Percentiles rank a stretch among this genome's conserved stretches.
Conservation (phyloP, 2,329 filamentous ascomycete species). For the Penicillium freii region DNA sequence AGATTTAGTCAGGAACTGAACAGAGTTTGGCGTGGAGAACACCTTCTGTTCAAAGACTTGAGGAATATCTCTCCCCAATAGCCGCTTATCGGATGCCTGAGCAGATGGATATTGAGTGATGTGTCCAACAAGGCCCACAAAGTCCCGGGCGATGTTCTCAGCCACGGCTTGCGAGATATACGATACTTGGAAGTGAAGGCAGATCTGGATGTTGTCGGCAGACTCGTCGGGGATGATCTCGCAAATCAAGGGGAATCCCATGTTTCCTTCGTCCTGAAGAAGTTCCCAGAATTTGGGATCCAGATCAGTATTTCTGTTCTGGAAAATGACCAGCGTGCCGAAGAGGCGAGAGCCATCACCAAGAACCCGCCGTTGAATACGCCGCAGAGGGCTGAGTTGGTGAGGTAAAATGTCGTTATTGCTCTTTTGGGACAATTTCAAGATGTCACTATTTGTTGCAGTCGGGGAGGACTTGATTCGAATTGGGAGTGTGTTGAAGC, state of each 20-base stretch:
- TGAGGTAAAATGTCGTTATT: slow-evolving; percentile 64
- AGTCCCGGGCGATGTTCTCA: slow-evolving; percentile 28
- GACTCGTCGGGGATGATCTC: slow-evolving; percentile 63
- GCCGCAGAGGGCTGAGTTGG: slow-evolving; percentile 73
- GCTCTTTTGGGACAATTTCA: slow-evolving; percentile 59
- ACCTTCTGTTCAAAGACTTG: slow-evolving; percentile 27
- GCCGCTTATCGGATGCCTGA: slow-evolving; percentile 29
- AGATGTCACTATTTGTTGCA: slow-evolving; percentile 56
- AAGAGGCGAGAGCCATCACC: slow-evolving; percentile 61
- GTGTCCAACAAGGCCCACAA: slow-evolving; percentile 35
- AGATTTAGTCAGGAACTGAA: slow-evolving; percentile 4
- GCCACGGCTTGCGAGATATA: slow-evolving; percentile 23
- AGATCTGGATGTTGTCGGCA: slow-evolving; percentile 56
- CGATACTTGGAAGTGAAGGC: slow-evolving; percentile 59
- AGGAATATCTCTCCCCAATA: slow-evolving; percentile 23
- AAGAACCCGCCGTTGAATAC: slow-evolving; percentile 59
- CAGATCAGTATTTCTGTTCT: slow-evolving; percentile 55
- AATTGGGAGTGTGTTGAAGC: slow-evolving; percentile 84
- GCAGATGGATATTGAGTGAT: slow-evolving; percentile 33
- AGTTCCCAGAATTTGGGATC: slow-evolving; percentile 53
- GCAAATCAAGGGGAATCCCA: slow-evolving; percentile 71
- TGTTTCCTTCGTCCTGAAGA: slow-evolving; percentile 52
- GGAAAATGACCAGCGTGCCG: slow-evolving; percentile 76
- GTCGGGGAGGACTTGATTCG: slow-evolving; percentile 54
- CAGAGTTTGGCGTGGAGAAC: slow-evolving; percentile 1